Evolutionary conservation across 768 basidiomycete genomes (phyloP).

Genomic region (Boletus tomentosulus): DNA sequence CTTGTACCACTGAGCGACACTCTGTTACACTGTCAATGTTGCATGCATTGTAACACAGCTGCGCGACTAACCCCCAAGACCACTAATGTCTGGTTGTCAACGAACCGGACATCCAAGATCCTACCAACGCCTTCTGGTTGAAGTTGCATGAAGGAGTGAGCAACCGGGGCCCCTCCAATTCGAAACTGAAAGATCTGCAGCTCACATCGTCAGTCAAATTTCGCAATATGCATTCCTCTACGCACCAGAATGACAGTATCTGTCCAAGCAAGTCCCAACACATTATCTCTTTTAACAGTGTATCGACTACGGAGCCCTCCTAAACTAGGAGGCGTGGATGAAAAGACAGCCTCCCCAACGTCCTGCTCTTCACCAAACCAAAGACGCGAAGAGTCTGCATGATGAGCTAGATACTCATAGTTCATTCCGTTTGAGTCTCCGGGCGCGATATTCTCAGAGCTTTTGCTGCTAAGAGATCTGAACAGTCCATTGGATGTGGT

Average conservation of each 20-base stretch:
- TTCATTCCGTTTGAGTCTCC: constrained; percentile 14
- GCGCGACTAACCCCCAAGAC: constrained; percentile 23
- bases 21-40: constrained; percentile 8
- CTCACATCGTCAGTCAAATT: background rate
- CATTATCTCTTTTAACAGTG: constrained; percentile 19
- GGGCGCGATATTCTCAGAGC: constrained; percentile 41
- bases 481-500: constrained; percentile 57
- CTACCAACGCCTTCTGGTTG: constrained; percentile 19
- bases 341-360: constrained; percentile 12
- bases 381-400: constrained; percentile 19
- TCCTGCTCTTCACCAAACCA: constrained; percentile 24
- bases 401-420: constrained; percentile 30
- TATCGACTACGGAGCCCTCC: constrained; percentile 21
- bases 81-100: constrained; percentile 20
- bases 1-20: constrained; percentile 19
- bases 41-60: background rate
- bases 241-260: constrained; percentile 31
- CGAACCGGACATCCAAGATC: constrained; percentile 19
- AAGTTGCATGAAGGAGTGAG: constrained; percentile 8
- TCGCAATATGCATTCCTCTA: background rate
- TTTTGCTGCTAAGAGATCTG: constrained; percentile 49
- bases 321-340: constrained; percentile 9
- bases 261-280: constrained; percentile 48
- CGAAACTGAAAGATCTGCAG: constrained; percentile 22
- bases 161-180: background rate